Conservation (phyloP, 2,329 filamentous ascomycete species). For the Nothopassalora personata region DNA sequence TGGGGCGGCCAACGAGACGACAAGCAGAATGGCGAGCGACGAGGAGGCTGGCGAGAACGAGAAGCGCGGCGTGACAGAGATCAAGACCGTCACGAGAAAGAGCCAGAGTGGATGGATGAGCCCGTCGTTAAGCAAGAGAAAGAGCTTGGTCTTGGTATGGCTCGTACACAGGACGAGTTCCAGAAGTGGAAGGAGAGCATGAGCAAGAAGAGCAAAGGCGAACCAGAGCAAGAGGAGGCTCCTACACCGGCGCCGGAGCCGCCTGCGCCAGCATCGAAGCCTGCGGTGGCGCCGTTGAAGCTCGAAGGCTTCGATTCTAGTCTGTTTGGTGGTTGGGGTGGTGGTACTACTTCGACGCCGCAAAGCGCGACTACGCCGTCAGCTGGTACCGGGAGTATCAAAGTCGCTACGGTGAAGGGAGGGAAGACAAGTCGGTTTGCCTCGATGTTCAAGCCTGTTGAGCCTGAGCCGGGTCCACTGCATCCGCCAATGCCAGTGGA, state of each 20-base stretch:
- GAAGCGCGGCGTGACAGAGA: slow-evolving; percentile 43
- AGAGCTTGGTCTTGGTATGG: slow-evolving; percentile 33
- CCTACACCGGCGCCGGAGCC: slow-evolving; percentile 11
- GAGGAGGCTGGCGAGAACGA: slow-evolving; percentile 55
- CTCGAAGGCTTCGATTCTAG: slow-evolving; percentile 67
- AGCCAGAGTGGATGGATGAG: slow-evolving; percentile 83
- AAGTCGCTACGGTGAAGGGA: slow-evolving; percentile 46
- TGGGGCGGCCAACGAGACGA: slow-evolving; percentile 37
- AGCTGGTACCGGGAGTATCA: slow-evolving; percentile 25
- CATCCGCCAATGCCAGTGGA: slow-evolving; percentile 7
- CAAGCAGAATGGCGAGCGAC: slow-evolving; percentile 38
- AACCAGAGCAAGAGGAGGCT: slow-evolving; percentile 30
- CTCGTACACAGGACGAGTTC: slow-evolving; percentile 82
- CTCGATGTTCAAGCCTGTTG: slow-evolving; percentile 54
- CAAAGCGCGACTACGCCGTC: slow-evolving; percentile 13
- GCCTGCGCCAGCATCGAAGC: slow-evolving; percentile 14
- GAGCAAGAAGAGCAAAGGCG: slow-evolving; percentile 52
- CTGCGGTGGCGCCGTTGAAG: slow-evolving; percentile 56
- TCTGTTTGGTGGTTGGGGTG: slow-evolving; percentile 63
- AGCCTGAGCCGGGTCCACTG: slow-evolving; percentile 16
- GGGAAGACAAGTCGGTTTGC: slow-evolving; percentile 80
- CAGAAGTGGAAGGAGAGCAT: slow-evolving; percentile 90
- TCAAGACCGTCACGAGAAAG: slow-evolving; percentile 62
- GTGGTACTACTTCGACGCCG: slow-evolving; percentile 31
- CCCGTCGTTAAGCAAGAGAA: slow-evolving; percentile 59